Evolutionary conservation across 208 protist genomes (phyloP), one percentile per base, ranked within the genome.

Genomic region (Crithidia expoeki): DNA sequence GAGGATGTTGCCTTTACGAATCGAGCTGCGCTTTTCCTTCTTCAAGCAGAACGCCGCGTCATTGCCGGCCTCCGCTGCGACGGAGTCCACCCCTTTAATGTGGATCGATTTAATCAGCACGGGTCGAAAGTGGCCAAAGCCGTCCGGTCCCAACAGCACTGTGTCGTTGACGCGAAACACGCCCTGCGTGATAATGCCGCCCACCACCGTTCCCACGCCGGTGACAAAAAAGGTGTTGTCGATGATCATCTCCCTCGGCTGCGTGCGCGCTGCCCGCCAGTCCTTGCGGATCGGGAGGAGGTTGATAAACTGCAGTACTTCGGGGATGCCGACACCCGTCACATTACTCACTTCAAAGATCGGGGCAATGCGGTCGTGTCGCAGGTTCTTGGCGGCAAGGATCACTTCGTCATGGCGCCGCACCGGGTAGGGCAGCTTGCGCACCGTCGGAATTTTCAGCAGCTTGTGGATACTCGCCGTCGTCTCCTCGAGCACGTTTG

Each of bases 151-250:
- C 7, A 99, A 60, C 40, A 97, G 83, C 36, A 99, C 78, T 21
- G 78, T 95, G 67, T 98, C 96, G 71, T 97, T 97, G 23, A 87
- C 75, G 3, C 72, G 79, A 56, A 99, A 93, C 0, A 81, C 67
- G 25, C 98, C 98, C 36, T 93, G 80, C 40, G 93, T 92, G 21
- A 99, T 68, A 47, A 98, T 94, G 38, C 98, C 98, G 16, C 90
- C 94, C 23, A 99, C 97, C 9, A 99, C 97, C 5, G 96, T 98
- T 14, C 98, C 98, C 19, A 99, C 96, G 10, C 97, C 96, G 2
- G 85, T 90, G 11, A 98, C 89, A 59, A 94, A 97, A 69, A 96
- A 98, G n/a, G 89, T 97, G 69, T 72, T 92, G 63, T 97, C 93
- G 57, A 98, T 95, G 56, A 97, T 78, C 84, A 98, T 92, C 68